Percentiles rank a stretch among this genome's conserved stretches.
These are phyloP conservation scores for Gossypium arboreum DNA, from an alignment of 345 rosid species.

Conservation along the genomic window DNA sequence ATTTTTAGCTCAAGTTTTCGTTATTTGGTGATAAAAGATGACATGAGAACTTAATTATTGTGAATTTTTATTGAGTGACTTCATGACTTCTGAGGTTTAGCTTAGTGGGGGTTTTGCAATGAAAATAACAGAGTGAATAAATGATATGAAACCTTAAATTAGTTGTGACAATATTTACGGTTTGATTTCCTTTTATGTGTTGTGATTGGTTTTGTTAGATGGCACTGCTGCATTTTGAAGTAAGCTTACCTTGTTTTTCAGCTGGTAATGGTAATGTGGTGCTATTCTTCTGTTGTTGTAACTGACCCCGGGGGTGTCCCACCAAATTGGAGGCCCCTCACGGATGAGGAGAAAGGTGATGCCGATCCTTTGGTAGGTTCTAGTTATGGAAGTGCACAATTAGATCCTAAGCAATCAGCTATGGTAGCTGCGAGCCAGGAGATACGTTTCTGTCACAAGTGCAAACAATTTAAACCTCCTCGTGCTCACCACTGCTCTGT, in stretches of 20 bases:
- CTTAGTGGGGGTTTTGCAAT: background rate
- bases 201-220: background rate
- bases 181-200: background rate
- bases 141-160: background rate
- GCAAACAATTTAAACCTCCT: constrained; percentile 65
- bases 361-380: constrained; percentile 31
- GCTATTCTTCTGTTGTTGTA: constrained; percentile 65
- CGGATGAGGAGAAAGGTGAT: constrained; percentile 60
- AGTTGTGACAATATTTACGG: background rate
- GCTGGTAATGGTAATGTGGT: constrained; percentile 75
- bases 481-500: constrained; percentile 83
- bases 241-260: constrained; percentile 26
- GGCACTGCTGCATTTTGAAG: background rate
- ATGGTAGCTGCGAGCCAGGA: constrained; percentile 26
- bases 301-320: constrained; percentile 89
- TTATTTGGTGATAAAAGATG: too few species aligned
- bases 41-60: background rate
- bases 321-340: constrained; percentile 51
- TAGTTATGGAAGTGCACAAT: constrained; percentile 13
- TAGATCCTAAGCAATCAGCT: constrained; percentile 21
- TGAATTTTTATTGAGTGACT: background rate
- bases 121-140: background rate
- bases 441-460: constrained; percentile 60
- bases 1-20: too few species aligned
- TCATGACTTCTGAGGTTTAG: background rate